A percentile compares a stretch with the other conserved stretches of the same genome.
Evolutionary conservation across 169 alveolate species (phyloP).

Genomic region (Perkinsus olseni): DNA sequence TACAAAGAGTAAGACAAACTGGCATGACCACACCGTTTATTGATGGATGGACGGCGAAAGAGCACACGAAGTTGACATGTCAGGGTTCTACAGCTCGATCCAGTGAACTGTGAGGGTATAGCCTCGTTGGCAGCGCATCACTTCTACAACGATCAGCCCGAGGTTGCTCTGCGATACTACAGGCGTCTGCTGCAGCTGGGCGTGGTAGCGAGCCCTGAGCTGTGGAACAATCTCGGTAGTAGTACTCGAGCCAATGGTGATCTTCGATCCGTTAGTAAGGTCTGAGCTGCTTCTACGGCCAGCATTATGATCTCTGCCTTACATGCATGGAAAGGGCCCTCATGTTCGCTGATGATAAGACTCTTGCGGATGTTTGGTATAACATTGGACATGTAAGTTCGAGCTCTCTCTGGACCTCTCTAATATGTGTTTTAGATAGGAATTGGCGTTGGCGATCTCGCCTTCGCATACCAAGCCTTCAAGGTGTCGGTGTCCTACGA

Average conservation of each 20-base stretch:
- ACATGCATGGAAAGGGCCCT: conserved; percentile 79
- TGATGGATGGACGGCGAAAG: neutral
- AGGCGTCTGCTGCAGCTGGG: conserved; percentile 72
- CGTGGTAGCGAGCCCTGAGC: conserved; percentile 55
- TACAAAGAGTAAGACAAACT: neutral
- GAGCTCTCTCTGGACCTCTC: neutral
- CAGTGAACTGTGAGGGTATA: conserved; percentile 72
- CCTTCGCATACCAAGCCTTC: conserved; percentile 59
- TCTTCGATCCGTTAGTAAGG: conserved; percentile 19
- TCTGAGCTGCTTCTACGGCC: conserved; percentile 62
- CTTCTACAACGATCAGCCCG: conserved; percentile 79
- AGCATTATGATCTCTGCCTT: conserved; percentile 69
- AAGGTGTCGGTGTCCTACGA: conserved; percentile 60
- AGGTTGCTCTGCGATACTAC: conserved; percentile 71
- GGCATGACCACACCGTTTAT: neutral
- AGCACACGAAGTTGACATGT: too few species aligned
- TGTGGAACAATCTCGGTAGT: conserved; percentile 71
- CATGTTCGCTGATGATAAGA: conserved; percentile 60
- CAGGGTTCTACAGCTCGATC: conserved; percentile 57
- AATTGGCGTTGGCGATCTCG: conserved; percentile 75
- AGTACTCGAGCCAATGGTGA: conserved; percentile 21
- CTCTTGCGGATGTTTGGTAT: conserved; percentile 73
- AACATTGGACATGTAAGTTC: conserved; percentile 22
- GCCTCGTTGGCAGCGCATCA: conserved; percentile 74
- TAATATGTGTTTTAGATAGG: conserved; percentile 50